Conservation (phyloP, 768 basidiomycete genomes). For the Phaeotremella fagi region DNA sequence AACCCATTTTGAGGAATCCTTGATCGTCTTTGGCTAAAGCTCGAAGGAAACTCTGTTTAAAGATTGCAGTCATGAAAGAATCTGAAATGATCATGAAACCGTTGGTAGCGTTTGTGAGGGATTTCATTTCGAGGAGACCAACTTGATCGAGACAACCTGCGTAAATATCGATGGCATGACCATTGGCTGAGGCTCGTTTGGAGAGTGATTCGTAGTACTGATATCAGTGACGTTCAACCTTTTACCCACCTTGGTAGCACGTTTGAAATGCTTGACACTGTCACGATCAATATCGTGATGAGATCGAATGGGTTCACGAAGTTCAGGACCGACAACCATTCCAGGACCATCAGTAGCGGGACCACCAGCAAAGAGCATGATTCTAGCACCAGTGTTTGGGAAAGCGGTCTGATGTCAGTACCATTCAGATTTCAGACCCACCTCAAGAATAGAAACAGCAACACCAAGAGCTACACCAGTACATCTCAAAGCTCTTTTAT, state of each 20-base stretch:
- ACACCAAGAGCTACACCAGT: conserved; percentile 92
- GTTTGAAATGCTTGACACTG: conserved; percentile 93
- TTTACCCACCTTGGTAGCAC: conserved; percentile 75
- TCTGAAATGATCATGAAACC: conserved; percentile 94
- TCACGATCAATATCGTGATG: conserved; percentile 99
- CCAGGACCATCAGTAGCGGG: conserved; percentile 96
- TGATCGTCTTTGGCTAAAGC: conserved; percentile 89
- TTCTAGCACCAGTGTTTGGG: conserved; percentile 90
- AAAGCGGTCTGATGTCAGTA: conserved; percentile 63
- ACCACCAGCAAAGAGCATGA: conserved; percentile 94
- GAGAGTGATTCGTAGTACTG: conserved; percentile 95
- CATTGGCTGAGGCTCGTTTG: conserved; percentile 86
- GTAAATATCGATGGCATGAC: conserved; percentile 90
- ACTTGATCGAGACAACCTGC: conserved; percentile 98
- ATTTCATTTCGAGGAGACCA: conserved; percentile 95
- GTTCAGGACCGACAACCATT: conserved; percentile 89
- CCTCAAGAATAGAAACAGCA: conserved; percentile 86
- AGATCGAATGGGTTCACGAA: conserved; percentile 94
- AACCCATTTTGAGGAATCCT: conserved; percentile 91
- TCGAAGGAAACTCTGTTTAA: conserved; percentile 95
- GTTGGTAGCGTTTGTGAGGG: conserved; percentile 89
- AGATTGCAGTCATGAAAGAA: conserved; percentile 94
- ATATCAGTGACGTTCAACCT: not conserved
- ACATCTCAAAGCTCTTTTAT: conserved; percentile 86
- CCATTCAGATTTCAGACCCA: conserved; percentile 38